Evolutionary conservation across 2,329 filamentous ascomycete species (phyloP).

Genomic region (Leptographium lundbergii): DNA sequence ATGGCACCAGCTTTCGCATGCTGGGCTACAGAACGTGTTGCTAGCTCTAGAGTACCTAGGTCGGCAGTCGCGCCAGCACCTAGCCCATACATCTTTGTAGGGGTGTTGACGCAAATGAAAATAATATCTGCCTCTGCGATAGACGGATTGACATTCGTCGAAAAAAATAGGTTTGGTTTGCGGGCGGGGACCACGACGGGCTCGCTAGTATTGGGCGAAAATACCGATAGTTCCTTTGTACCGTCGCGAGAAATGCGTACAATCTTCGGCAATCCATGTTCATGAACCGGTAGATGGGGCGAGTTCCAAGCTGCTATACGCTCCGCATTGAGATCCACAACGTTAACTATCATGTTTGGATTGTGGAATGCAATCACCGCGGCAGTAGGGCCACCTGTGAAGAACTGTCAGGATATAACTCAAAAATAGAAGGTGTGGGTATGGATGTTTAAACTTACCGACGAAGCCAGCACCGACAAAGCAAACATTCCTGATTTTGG

Average conservation of each 20-base stretch:
- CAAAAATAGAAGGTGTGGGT: background rate
- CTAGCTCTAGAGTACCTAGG: constrained; percentile 1
- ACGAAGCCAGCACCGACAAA: constrained; percentile 6
- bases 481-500: constrained; percentile 1
- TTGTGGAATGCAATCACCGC: constrained; percentile 3
- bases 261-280: background rate
- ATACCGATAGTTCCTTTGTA: background rate
- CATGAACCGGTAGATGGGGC: constrained; percentile 1
- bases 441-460: background rate
- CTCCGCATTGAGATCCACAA: constrained; percentile 1
- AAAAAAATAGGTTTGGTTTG: constrained; percentile 2
- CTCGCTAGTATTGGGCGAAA: background rate
- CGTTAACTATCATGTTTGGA: background rate
- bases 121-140: constrained; percentile 2
- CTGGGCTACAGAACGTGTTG: background rate
- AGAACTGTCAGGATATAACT: background rate
- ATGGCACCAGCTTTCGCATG: constrained; percentile 3
- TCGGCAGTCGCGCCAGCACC: constrained; percentile 3
- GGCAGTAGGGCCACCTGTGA: constrained; percentile 2
- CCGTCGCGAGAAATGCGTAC: constrained; percentile 3
- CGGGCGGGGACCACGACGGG: background rate
- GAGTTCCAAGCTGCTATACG: constrained; percentile 4
- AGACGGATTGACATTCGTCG: background rate
- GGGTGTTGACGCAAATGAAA: constrained; percentile 6
- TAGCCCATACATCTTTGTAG: constrained; percentile 3